Evolutionary conservation across 1,284 basidiomycete genomes (phyloP), one percentile per base, ranked within the genome.

Genomic region (Mycosarcoma mackinlayi): DNA sequence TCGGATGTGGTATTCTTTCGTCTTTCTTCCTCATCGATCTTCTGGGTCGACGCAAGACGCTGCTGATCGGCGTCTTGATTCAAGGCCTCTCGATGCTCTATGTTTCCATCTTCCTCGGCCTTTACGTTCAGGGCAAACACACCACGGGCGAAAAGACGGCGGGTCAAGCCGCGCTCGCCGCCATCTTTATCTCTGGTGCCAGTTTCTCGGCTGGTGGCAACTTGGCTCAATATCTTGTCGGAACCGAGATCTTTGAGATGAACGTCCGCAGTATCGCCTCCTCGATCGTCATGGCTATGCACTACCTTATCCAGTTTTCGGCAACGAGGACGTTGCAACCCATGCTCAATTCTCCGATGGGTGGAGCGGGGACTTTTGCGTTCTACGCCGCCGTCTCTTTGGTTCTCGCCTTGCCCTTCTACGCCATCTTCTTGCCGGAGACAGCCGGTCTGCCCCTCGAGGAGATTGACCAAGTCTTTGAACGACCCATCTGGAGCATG

Each of bases 271-370:
- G 41, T 40, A 24, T 65, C 3, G 55, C 55, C 1, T 47, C 49
- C 10, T 52, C 62, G 24, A 2, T 65, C 10, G 54, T 65, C n/a
- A 65, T 65, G 62, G 51, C 46, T 3, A 46, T 58, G 40, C 62
- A 65, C 54, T 65, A 58, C 25, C 38, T 56, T 19, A 39, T 65
- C 6, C 54, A 58, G 46, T 65, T 47, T 46, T 41, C 42, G 6
- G 49, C 49, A 10, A 65, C 62, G 1, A 44, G 62, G 1, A 40
- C 62, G 1, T 34, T 65, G 27, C 49, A 52, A 33, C 62, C 62
- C 2, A 65, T 65, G 62, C 62, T 65, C 55, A 65, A 65, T 50
- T 65, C 62, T 37, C 39, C 30, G 3, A 35, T 65, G 49, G 47
- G 47, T 19, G 62, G 54, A 9, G 55, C 48, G 0, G 62, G 62